Base-by-base conservation (phyloP, 2,329 filamentous ascomycete genomes). In the Penicillium polonicum region DNA sequence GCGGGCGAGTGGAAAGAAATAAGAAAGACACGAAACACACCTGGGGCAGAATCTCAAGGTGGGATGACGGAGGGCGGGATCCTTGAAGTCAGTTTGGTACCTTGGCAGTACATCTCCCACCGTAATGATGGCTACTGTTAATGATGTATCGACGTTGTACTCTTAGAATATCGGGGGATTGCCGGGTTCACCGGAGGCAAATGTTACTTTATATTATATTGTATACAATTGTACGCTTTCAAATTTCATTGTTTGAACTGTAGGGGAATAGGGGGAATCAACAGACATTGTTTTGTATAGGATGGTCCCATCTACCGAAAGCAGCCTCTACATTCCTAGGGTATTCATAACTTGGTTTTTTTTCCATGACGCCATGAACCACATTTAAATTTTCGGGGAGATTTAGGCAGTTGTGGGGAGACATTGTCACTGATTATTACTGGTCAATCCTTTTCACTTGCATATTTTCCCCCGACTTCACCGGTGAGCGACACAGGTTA, bases 1-100 rank as follows among this genome's bases (percentile, higher is more conserved):
- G 50, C 35, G 41, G 52, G 15, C 48, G 23, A 46, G 38, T 29
- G 46, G 7, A 39, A 31, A 35, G 44, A 38, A 21, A 45, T 31
- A 51, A 39, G 31, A 23, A 36, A 36, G n/a, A 19, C 25, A 29
- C 9, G 12, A 50, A 50, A 48, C 21, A 19, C 17, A 17, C 15
- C 33, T 35, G 33, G 33, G 33, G 33, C 33, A 45, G 45, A 48
- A 42, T 48, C 52, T 15, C 23, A 55, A 52, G 56, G 60, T 58
- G 64, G 57, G 59, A 65, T 61, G 59, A 65, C 49, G 58, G 53
- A 48, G 60, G 55, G 55, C 66, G 59, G 55, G 65, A 59, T 66
- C 63, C 65, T 71, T 72, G 70, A 72, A 68, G 70, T 72, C 70
- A 72, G 69, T 66, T 53, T 27, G 45, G 31, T 46, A 59, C 60